Evolutionary conservation across 1,139 yeast genomes (phyloP).

Genomic region (Entelexis sorbosivorans): DNA sequence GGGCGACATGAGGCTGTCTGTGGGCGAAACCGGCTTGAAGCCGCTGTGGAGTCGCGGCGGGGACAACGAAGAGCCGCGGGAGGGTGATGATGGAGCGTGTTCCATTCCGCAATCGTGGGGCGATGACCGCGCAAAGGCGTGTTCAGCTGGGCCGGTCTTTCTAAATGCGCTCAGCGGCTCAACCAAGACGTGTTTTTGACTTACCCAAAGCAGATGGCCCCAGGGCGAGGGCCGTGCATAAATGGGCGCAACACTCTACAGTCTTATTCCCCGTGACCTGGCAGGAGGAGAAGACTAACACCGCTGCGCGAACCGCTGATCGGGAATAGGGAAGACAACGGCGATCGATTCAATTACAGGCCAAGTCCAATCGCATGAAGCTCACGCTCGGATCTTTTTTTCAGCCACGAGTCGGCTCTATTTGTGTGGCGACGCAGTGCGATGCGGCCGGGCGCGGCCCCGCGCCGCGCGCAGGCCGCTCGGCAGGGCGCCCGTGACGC

Average conservation of each 20-base stretch:
- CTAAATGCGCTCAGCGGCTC: background rate
- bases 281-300: background rate
- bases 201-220: background rate
- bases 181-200: background rate
- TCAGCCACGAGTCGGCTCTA: no score
- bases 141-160: background rate
- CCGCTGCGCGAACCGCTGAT: background rate
- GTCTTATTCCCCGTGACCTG: background rate
- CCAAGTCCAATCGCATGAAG: no score
- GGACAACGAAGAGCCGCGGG: background rate
- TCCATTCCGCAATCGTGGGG: background rate
- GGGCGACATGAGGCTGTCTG: slow-evolving; percentile 1
- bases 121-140: background rate
- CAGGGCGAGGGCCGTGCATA: background rate
- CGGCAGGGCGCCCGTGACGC: background rate
- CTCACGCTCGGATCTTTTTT: no score
- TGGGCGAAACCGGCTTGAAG: background rate
- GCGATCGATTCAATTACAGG: no score
- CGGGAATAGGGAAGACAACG: no score
- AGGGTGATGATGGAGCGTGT: background rate
- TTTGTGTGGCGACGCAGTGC: no score
- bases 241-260: background rate
- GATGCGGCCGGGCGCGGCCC: background rate
- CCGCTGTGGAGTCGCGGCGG: background rate
- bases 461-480: background rate